Base-by-base conservation (phyloP, 163 green algal genomes). In the Volvox carteri region DNA sequence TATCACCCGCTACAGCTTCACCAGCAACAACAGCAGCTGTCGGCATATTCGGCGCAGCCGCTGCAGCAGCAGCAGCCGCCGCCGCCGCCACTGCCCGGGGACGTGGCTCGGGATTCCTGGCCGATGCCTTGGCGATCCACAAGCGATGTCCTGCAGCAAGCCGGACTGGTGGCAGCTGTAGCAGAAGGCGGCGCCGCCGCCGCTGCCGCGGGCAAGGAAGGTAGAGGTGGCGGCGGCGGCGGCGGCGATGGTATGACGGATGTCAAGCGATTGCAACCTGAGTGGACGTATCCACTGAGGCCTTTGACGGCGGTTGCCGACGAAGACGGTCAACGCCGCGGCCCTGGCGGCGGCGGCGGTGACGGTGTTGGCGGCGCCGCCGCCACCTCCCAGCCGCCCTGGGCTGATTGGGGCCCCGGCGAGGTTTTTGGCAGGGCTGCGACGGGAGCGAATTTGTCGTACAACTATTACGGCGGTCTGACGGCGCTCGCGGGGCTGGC, bases 121-220 rank as follows among this genome's bases (percentile, higher is more conserved):
- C n/a, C n/a, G n/a, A n/a, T n/a, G n/a, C n/a, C n/a, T 25, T 86
- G 39, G 39, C 56, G 78, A 4, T 86, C 78, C 0, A 41, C 76
- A 19, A 86, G 78, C 14, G 78, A 86, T n/a, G 58, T 86, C 2
- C 56, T 39, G 11, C 50, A 54, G 28, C 78, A 68, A 62, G 78
- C 39, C 14, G 8, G 56, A 35, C 23, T 86, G 25, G 56, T 42
- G 28, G 58, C 78, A 28, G 42, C 44, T 23, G 11, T 46, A 25
- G 44, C 44, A 5, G 44, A 44, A 7, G 23, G 14, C 39, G 21
- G 30, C 3, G 25, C 73, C 44, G 42, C 42, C 73, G 73, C 25
- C 44, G 73, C 7, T 23, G 42, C 39, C 39, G 70, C 12, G 12
- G 42, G 39, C 21, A 28, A 14, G 28, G 72, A n/a, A 35, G 68